These are phyloP conservation scores for Flaveria ramosissima DNA, from an alignment of 129 eudicot species.

Conservation along the genomic window DNA sequence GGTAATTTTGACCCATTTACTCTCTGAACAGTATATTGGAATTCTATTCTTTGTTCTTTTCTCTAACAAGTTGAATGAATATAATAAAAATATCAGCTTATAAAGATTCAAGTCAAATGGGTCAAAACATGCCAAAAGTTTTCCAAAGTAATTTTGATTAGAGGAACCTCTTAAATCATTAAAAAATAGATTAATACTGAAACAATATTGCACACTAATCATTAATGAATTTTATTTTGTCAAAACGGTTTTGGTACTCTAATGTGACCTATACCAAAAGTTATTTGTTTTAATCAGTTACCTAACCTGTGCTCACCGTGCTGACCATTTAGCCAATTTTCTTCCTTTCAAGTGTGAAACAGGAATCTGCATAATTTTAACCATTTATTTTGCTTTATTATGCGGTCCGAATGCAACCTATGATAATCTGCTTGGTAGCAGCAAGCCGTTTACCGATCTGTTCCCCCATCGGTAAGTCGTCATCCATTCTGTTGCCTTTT, in stretches of 20 bases:
- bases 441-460: conserved; percentile 61
- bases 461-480: conserved; percentile 66
- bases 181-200: too few relatives aligned
- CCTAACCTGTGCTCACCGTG: neutral
- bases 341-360: neutral
- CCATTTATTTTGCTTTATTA: neutral
- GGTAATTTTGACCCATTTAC: too few relatives aligned
- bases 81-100: too few relatives aligned
- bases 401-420: conserved; percentile 71
- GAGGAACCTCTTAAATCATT: too few relatives aligned
- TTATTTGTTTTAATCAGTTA: neutral
- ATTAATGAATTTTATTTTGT: too few relatives aligned
- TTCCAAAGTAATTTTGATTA: too few relatives aligned
- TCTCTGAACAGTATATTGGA: too few relatives aligned
- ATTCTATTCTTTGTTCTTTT: too few relatives aligned
- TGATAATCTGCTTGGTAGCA: conserved; percentile 61
- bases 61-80: too few relatives aligned
- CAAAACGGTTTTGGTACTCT: neutral
- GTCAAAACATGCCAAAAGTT: too few relatives aligned
- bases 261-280: neutral
- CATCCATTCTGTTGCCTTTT: neutral
- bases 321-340: neutral
- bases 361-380: neutral
- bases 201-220: too few relatives aligned
- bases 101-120: too few relatives aligned